Evolutionary conservation across 2,329 filamentous ascomycete genomes (phyloP).

Genomic region (Pyricularia sp.): DNA sequence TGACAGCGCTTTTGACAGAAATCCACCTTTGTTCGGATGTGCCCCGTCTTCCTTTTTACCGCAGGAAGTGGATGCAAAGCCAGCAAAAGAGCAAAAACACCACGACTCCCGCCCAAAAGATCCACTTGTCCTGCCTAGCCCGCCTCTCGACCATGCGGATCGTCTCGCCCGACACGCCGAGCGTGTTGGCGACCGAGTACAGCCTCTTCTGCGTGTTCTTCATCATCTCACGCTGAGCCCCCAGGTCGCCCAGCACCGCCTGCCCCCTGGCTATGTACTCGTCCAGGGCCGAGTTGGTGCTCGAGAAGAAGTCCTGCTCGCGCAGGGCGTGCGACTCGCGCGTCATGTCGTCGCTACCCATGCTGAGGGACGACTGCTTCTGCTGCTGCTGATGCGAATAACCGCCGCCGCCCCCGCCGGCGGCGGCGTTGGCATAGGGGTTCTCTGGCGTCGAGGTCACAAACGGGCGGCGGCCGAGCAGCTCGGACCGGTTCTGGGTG

Average conservation of each 20-base stretch:
- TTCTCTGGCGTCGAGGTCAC: constrained; percentile 78
- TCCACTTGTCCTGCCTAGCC: constrained; percentile 95
- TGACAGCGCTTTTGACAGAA: not conserved
- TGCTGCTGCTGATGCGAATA: not conserved
- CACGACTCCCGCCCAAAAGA: constrained; percentile 80
- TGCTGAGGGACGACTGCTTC: constrained; percentile 18
- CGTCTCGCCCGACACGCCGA: constrained; percentile 89
- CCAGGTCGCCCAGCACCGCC: constrained; percentile 80
- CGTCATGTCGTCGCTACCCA: constrained; percentile 51
- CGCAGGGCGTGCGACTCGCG: constrained; percentile 77
- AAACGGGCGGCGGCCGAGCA: constrained; percentile 79
- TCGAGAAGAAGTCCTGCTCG: constrained; percentile 80
- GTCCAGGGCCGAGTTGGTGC: constrained; percentile 77
- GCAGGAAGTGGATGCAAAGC: constrained; percentile 76
- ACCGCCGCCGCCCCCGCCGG: constrained; percentile 16
- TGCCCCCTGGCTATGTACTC: constrained; percentile 92
- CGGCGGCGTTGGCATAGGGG: constrained; percentile 58
- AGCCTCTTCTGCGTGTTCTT: constrained; percentile 88
- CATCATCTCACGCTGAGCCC: constrained; percentile 84
- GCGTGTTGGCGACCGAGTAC: constrained; percentile 87
- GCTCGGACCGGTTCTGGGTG: constrained; percentile 60
- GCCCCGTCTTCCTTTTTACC: constrained; percentile 29
- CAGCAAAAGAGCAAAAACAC: constrained; percentile 90
- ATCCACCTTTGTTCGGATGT: not conserved
- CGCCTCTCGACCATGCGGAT: constrained; percentile 93